Conservation (phyloP, 768 basidiomycete genomes). For the Boletus reticulatus region DNA sequence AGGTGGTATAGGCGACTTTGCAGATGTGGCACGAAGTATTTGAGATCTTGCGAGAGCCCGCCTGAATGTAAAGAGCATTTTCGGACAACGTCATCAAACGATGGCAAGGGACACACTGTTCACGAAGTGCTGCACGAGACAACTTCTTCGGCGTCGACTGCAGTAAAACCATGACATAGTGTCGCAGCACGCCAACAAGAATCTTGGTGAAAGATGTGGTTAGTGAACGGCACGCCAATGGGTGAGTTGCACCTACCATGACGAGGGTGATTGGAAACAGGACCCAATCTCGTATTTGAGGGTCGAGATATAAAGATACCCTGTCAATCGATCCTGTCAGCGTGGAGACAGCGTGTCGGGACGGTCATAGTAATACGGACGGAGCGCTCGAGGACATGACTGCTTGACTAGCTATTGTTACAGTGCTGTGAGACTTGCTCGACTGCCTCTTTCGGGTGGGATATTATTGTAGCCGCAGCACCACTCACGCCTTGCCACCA, state of each 20-base stretch:
- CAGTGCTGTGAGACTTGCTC: not conserved
- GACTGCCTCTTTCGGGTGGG: slow-evolving; percentile 27
- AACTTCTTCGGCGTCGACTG: slow-evolving; percentile 82
- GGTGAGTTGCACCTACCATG: slow-evolving; percentile 60
- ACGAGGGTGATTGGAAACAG: slow-evolving; percentile 96
- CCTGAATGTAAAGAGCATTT: slow-evolving; percentile 35
- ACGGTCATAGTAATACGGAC: slow-evolving; percentile 17
- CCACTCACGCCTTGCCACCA: slow-evolving; percentile 29
- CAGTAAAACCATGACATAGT: slow-evolving; percentile 87
- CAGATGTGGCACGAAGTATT: slow-evolving; percentile 77
- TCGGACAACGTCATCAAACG: not conserved
- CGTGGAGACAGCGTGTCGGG: not conserved
- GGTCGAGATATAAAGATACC: slow-evolving; percentile 76
- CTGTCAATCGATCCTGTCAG: slow-evolving; percentile 26
- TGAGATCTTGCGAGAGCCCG: slow-evolving; percentile 80
- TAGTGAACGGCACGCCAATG: not conserved
- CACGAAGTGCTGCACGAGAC: slow-evolving; percentile 74
- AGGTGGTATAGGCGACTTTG: slow-evolving; percentile 79
- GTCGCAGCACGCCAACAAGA: slow-evolving; percentile 87
- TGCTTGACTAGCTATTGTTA: slow-evolving; percentile 1
- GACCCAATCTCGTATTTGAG: slow-evolving; percentile 93
- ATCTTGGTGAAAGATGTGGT: slow-evolving; percentile 49
- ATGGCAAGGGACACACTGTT: slow-evolving; percentile 69
- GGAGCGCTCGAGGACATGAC: slow-evolving; percentile 38
- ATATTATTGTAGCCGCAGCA: slow-evolving; percentile 16